Base-by-base conservation (phyloP, 768 basidiomycete species). In the Hebeloma cylindrosporum region DNA sequence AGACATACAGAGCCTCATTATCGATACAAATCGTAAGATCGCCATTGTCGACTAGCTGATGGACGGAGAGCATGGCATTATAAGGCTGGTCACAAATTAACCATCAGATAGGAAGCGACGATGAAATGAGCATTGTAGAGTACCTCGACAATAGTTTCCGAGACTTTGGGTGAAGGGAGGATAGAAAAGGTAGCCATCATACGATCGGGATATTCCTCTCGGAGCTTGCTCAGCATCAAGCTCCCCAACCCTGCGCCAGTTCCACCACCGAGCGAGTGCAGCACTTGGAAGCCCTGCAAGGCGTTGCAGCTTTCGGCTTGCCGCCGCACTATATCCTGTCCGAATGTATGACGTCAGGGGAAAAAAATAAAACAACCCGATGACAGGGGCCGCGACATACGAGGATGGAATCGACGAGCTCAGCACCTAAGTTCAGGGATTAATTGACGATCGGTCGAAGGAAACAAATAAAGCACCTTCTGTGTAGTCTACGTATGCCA, bases 201-300 rank as follows among this genome's bases (percentile, higher is more conserved):
- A 25, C 75, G 63, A 48, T 79, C 78, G 5, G 78, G 78, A 45
- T 61, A 79, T 63, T 79, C 78, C 69, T 93, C 91, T 40, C 88
- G 79, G 47, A 93, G 67, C 60, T 93, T 93, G 27, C 83, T 81
- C 26, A 95, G 66, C 42, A 94, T 68, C 31, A 94, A 69, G 44
- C 83, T 84, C 28, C 92, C 92, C 30, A 94, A 65, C 13, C 93
- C 93, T 17, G 92, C 82, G 27, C 92, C 93, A 2, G 89, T 94
- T 27, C 93, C 93, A 48, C 93, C 93, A 26, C 93, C 93, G 13
- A 98, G 79, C 13, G 93, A 92, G 52, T 95, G 92, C 7, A 93
- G 65, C 35, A 93, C 64, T 56, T 94, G 92, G 60, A 94, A 92
- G 1, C 94, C 94, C 69, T 98, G 94, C 14, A 97, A 71, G 7